These are phyloP conservation scores for Cenchrus purpureus DNA, from an alignment of 176 grass and related monocot species.

Conservation along the genomic window DNA sequence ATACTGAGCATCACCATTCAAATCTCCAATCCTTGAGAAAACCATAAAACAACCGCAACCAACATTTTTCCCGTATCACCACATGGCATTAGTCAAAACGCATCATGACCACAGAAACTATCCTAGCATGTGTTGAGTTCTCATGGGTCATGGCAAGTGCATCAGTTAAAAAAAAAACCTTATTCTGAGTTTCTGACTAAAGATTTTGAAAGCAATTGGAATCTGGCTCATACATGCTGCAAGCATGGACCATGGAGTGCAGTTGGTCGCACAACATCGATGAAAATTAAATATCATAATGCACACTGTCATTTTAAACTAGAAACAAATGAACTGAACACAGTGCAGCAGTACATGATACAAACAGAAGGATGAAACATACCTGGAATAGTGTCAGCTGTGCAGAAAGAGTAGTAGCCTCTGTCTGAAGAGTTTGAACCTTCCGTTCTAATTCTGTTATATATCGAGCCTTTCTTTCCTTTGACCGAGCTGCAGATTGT, in stretches of 20 bases:
- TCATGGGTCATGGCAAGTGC: constrained; percentile 27
- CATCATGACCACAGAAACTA: constrained; percentile 5
- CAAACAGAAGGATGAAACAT: constrained; percentile 22
- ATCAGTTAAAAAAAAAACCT: constrained; percentile 33
- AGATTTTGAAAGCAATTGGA: constrained; percentile 12
- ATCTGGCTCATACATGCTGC: constrained; percentile 21
- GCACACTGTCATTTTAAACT: constrained; percentile 11
- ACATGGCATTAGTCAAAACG: constrained; percentile 27
- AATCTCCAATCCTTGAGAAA: constrained; percentile 21
- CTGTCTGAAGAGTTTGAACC: constrained; percentile 84
- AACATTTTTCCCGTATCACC: not conserved
- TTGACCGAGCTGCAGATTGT: constrained; percentile 91
- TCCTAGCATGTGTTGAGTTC: constrained; percentile 34
- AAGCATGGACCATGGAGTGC: not conserved
- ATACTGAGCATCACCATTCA: constrained; percentile 22
- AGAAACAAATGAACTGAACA: constrained; percentile 10
- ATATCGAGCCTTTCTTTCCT: constrained; percentile 93
- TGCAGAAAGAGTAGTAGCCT: constrained; percentile 82
- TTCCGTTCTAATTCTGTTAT: constrained; percentile 86
- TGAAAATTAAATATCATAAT: constrained; percentile 18
- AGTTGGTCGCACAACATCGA: constrained; percentile 4
- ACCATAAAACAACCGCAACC: constrained; percentile 23
- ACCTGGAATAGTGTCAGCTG: constrained; percentile 86
- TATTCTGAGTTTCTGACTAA: not conserved
- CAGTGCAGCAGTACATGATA: constrained; percentile 28